phyloP scores from a whole-genome alignment of 345 rosid species.

The Angophora floribunda region DNA sequence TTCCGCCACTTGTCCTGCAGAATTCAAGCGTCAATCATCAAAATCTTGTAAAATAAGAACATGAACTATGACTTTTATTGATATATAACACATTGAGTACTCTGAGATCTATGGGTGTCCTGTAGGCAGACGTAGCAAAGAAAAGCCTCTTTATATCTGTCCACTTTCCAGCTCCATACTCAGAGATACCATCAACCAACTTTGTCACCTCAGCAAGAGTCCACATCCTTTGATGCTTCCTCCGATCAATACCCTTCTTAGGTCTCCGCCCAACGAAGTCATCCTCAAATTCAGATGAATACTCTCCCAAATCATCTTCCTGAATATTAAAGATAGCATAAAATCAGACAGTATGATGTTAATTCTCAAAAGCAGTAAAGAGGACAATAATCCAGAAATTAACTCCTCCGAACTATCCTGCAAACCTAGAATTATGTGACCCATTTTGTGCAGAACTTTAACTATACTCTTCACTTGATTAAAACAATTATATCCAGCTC shows the following conservation, averaged over 20 bases:
- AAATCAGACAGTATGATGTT: background rate
- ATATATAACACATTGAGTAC: conserved; percentile 17
- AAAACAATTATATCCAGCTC: background rate
- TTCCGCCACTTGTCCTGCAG: conserved; percentile 95
- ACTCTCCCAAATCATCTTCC: conserved; percentile 34
- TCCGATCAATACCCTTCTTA: conserved; percentile 43
- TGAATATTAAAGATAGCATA: background rate
- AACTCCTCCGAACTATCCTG: background rate
- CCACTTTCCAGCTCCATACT: conserved; percentile 89
- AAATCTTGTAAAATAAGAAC: background rate
- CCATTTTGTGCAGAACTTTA: background rate
- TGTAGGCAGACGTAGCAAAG: conserved; percentile 54
- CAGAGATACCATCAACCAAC: conserved; percentile 79
- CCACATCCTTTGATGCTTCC: conserved; percentile 93
- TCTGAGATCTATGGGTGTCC: conserved; percentile 91
- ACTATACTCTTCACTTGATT: background rate
- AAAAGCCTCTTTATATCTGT: conserved; percentile 71
- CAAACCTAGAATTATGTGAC: background rate
- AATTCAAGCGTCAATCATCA: background rate
- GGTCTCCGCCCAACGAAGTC: conserved; percentile 20
- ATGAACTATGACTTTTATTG: background rate
- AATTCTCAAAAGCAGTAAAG: background rate
- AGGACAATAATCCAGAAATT: background rate
- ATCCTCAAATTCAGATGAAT: conserved; percentile 58
- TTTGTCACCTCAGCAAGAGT: conserved; percentile 64